Percentiles rank a stretch among this genome's conserved stretches.
Conservation (phyloP, 352 stramenopile genomes). For the Globisporangium echinulatum region DNA sequence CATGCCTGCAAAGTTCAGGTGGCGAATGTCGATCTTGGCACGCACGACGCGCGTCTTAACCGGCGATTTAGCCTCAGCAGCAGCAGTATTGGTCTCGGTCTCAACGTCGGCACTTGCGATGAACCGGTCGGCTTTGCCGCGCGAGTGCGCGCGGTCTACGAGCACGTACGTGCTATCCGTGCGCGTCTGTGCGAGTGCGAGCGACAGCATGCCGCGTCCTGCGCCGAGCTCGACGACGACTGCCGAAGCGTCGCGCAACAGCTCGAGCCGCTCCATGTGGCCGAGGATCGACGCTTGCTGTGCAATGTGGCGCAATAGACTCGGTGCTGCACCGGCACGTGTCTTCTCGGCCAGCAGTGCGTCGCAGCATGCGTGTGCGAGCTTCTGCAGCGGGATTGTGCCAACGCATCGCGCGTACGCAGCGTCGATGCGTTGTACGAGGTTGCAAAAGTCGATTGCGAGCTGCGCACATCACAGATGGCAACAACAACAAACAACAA, state of each 20-base stretch:
- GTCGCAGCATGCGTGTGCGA: constrained; percentile 61
- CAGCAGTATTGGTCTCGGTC: constrained; percentile 11
- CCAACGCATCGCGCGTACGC: constrained; percentile 51
- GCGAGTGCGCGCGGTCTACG: constrained; percentile 64
- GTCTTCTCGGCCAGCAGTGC: constrained; percentile 60
- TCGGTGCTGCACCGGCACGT: constrained; percentile 44
- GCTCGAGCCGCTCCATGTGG: constrained; percentile 53
- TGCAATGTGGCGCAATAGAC: constrained; percentile 70
- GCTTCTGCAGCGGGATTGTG: constrained; percentile 52
- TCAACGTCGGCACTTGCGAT: constrained; percentile 25
- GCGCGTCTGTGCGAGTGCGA: constrained; percentile 64
- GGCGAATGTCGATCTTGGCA: constrained; percentile 82
- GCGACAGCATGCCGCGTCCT: constrained; percentile 71
- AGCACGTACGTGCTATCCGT: constrained; percentile 62
- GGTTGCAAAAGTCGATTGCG: constrained; percentile 47
- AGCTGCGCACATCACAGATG: constrained; percentile 7
- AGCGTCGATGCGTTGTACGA: constrained; percentile 39
- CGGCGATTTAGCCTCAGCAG: constrained; percentile 13
- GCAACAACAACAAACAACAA: not conserved
- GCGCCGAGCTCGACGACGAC: constrained; percentile 72
- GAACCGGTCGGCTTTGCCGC: constrained; percentile 70
- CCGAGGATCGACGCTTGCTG: constrained; percentile 80
- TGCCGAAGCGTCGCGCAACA: constrained; percentile 32
- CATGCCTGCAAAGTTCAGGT: constrained; percentile 73
- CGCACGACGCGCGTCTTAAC: constrained; percentile 35